phyloP scores from a whole-genome alignment of 805 yeast genomes.

The Wickerhamomyces canadensis region DNA sequence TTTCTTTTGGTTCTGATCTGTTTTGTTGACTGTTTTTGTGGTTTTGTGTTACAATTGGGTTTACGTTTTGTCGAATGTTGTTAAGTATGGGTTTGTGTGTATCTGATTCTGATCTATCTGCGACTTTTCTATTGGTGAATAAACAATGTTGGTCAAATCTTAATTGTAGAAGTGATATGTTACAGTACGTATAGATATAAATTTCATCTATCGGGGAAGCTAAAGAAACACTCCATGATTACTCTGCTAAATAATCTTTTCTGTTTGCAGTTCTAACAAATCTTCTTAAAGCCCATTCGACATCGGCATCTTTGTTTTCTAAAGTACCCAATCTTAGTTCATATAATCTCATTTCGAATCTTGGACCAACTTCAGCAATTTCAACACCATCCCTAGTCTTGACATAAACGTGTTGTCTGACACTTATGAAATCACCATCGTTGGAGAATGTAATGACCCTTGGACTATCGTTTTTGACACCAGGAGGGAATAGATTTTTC shows the following conservation, averaged over 20 bases:
- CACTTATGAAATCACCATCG: conserved; percentile 86
- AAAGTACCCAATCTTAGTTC: conserved; percentile 86
- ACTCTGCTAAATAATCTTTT: conserved; percentile 65
- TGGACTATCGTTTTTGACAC: conserved; percentile 85
- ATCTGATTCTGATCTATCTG: too few species aligned
- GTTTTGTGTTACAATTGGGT: too few species aligned
- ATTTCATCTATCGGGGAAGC: too few species aligned
- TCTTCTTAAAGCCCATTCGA: conserved; percentile 94
- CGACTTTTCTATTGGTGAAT: too few species aligned
- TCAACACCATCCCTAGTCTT: conserved; percentile 86
- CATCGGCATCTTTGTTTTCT: conserved; percentile 94
- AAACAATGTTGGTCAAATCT: too few species aligned
- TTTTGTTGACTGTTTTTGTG: too few species aligned
- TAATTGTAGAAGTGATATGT: too few species aligned
- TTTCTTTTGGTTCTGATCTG: too few species aligned
- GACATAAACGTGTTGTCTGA: conserved; percentile 92
- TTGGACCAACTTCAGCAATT: conserved; percentile 95
- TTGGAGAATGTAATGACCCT: conserved; percentile 92
- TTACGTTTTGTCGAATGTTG: too few species aligned
- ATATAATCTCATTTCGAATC: conserved; percentile 93
- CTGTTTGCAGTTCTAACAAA: conserved; percentile 94
- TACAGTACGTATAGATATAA: too few species aligned
- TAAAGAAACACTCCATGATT: too few species aligned
- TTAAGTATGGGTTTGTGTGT: too few species aligned
- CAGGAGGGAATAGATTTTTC: conserved; percentile 92